A percentile compares a stretch with the other conserved stretches of the same genome.
Evolutionary conservation across 805 yeast species (phyloP).

Genomic region (Candida nitratophila): DNA sequence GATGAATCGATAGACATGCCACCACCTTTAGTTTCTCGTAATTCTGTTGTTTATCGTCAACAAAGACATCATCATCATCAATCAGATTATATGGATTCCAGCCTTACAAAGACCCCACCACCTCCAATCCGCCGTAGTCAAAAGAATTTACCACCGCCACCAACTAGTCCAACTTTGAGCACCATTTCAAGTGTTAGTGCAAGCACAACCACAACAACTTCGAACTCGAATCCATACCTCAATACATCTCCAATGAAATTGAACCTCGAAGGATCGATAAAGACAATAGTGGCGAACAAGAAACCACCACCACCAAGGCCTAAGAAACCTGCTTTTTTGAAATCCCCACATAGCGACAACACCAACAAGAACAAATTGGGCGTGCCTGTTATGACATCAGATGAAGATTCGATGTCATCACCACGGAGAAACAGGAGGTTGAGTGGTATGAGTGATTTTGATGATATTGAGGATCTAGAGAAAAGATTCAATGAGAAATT

Average conservation of each 20-base stretch:
- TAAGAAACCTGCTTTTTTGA: constrained; percentile 50
- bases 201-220: not conserved
- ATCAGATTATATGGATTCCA: not conserved
- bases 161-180: not conserved
- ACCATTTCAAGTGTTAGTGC: not conserved
- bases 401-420: not conserved
- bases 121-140: not conserved
- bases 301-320: constrained; percentile 50
- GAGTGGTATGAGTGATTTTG: constrained; percentile 14
- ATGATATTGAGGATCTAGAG: constrained; percentile 53
- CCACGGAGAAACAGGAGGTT: constrained; percentile 1
- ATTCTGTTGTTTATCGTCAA: not conserved
- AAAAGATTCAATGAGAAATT: constrained; percentile 48
- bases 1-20: constrained; percentile 3
- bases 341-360: constrained; percentile 23
- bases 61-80: not conserved
- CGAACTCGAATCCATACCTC: not conserved
- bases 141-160: not conserved
- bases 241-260: constrained; percentile 5
- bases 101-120: not conserved
- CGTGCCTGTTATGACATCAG: not conserved
- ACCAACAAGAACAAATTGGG: not conserved
- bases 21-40: constrained; percentile 1
- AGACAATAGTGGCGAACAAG: constrained; percentile 9
- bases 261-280: not conserved